Evolutionary conservation across 2,329 filamentous ascomycete species (phyloP).

Genomic region (Chaetomium sp.): DNA sequence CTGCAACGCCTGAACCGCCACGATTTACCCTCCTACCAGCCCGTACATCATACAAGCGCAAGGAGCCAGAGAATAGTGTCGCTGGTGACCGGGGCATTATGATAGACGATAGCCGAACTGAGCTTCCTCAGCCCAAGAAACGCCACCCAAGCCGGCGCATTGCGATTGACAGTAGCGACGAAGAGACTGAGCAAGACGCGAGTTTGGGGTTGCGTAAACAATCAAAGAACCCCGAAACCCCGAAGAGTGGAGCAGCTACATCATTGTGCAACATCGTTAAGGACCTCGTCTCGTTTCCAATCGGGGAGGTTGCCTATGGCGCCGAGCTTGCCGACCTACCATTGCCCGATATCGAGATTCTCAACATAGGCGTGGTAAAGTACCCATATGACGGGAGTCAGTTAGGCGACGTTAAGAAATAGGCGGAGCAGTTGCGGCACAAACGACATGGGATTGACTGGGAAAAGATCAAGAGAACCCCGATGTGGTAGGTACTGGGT

Average conservation of each 20-base stretch:
- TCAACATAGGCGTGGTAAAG: neutral
- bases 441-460: neutral
- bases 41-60: neutral
- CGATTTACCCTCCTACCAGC: neutral
- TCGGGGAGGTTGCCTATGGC: neutral
- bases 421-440: neutral
- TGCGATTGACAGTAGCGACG: neutral
- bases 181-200: neutral
- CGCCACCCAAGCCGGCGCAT: neutral
- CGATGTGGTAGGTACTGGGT: neutral
- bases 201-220: too few relatives aligned
- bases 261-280: neutral
- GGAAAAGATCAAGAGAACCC: neutral
- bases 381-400: neutral
- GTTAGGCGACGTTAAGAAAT: neutral
- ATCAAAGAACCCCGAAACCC: neutral
- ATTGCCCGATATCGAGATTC: neutral
- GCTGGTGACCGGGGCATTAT: neutral
- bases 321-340: neutral
- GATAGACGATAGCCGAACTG: neutral
- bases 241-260: neutral
- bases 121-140: neutral
- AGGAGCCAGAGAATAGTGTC: neutral
- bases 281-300: neutral
- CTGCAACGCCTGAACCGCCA: neutral